Evolutionary conservation across 495 filamentous ascomycete species (phyloP), one percentile per base, ranked within the genome.

Genomic region (Xylaria acuta): DNA sequence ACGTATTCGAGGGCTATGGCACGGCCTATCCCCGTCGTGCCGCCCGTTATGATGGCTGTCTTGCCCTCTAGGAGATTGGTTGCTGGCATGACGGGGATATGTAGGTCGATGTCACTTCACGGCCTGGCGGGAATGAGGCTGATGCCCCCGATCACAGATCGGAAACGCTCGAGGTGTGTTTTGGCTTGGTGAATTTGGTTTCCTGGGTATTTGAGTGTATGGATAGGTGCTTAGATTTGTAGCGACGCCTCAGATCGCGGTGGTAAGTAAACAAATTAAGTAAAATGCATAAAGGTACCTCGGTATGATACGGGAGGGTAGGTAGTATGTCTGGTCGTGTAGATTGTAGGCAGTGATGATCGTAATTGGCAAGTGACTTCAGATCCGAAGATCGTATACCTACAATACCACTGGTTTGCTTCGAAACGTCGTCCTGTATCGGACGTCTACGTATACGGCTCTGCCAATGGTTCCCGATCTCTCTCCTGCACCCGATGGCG

Each of bases 1-100:
- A 93, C 81, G 75, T 90, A 94, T 62, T 87, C 90, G 54, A 94
- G 86, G 53, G 90, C 86, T 71, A 94, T 93, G 73, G 92, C 92
- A 40, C 92, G 86, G 58, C 92, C 92, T 74, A 94, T 94, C 67
- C 92, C 92, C 1, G 92, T 93, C 1, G 91, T 88, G 53, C 90
- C 91, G 72, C 92, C 92, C 5, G 92, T 94, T 72, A 94, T 90
- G 78, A 92, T 91, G 78, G 91, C 90, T 3, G 90, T 89, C 76
- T 93, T 93, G 80, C 86, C 86, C 68, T 82, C 80, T 51, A 95
- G 86, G 73, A 93, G 84, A 76, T 87, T 85, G 6, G 81, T 79
- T 22, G 78, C 67, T 9, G 82, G 76, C 84, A 85, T 85, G 34
- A n/a, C 43, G 27, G 27, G 16, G 20, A 8, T 36, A 6, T 67